These are phyloP conservation scores for Phycomyces blakesleeanus DNA, from an alignment of 192 early-diverging fungal genomes.

Conservation along the genomic window DNA sequence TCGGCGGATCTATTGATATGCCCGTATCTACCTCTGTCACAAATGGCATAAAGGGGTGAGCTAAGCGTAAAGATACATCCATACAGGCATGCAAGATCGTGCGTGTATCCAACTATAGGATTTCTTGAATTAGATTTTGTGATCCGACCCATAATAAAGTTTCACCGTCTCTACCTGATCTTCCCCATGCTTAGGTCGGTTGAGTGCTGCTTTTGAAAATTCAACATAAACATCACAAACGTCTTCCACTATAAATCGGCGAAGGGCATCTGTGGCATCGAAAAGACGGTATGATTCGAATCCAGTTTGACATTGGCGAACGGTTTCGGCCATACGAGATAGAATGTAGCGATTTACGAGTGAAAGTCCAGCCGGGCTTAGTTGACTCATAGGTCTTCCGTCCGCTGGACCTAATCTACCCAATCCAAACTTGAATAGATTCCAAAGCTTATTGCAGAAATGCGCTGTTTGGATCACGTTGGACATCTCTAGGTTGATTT, in stretches of 20 bases:
- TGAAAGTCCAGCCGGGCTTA: slow-evolving; percentile 34
- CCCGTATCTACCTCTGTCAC: slow-evolving; percentile 74
- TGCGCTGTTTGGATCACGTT: slow-evolving; percentile 81
- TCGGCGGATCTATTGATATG: background rate
- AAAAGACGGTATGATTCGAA: slow-evolving; percentile 73
- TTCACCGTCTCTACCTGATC: slow-evolving; percentile 44
- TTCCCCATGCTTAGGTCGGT: slow-evolving; percentile 46
- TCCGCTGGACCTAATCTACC: slow-evolving; percentile 55
- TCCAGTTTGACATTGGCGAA: slow-evolving; percentile 57
- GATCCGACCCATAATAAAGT: background rate
- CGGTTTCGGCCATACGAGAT: slow-evolving; percentile 71
- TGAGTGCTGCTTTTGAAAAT: slow-evolving; percentile 77
- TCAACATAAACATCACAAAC: slow-evolving; percentile 96
- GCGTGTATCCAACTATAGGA: slow-evolving; percentile 37
- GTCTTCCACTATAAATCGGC: slow-evolving; percentile 86
- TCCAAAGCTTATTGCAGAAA: slow-evolving; percentile 98
- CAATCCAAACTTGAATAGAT: slow-evolving; percentile 73
- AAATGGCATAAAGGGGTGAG: slow-evolving; percentile 98
- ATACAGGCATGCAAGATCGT: slow-evolving; percentile 63
- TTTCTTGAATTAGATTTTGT: background rate
- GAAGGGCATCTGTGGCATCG: slow-evolving; percentile 73
- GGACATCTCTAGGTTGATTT: slow-evolving; percentile 91
- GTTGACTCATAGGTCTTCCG: slow-evolving; percentile 22
- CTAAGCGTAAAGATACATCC: slow-evolving; percentile 70
- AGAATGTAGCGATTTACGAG: slow-evolving; percentile 84